Conservation (phyloP, 164 flowering plant genomes). For the Houttuynia cordata region DNA sequence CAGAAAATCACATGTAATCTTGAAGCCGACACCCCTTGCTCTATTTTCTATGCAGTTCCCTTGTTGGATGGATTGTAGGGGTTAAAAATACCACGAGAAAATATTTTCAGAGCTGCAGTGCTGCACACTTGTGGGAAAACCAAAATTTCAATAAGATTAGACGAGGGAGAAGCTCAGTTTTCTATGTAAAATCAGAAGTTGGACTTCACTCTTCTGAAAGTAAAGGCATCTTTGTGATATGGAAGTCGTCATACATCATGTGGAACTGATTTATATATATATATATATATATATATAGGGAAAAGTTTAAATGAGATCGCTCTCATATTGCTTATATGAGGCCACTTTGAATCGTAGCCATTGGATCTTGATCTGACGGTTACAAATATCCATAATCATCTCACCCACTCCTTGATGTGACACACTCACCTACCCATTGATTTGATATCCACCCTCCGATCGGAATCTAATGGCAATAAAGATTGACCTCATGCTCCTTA, state of each 20-base stretch:
- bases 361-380: too few relatives aligned
- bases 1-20: constrained; percentile 37
- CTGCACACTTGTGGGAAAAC: constrained; percentile 68
- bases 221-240: constrained; percentile 86
- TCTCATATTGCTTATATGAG: too few relatives aligned
- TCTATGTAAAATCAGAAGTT: neutral
- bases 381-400: too few relatives aligned
- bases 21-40: constrained; percentile 41
- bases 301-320: too few relatives aligned
- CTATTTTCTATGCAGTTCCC: constrained; percentile 50
- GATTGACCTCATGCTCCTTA: too few relatives aligned
- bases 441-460: too few relatives aligned
- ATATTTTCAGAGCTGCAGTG: constrained; percentile 59
- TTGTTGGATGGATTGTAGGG: constrained; percentile 42
- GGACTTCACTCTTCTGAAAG: constrained; percentile 67
- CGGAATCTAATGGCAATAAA: too few relatives aligned
- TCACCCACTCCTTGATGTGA: too few relatives aligned
- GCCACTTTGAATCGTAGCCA: too few relatives aligned
- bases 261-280: too few relatives aligned
- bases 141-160: neutral
- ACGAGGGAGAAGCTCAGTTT: neutral
- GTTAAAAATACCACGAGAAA: constrained; percentile 42
- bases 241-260: constrained; percentile 82
- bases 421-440: too few relatives aligned
- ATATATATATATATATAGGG: too few relatives aligned